Conservation (phyloP, 2,329 filamentous ascomycete species). For the Diaporthe longicolla region DNA sequence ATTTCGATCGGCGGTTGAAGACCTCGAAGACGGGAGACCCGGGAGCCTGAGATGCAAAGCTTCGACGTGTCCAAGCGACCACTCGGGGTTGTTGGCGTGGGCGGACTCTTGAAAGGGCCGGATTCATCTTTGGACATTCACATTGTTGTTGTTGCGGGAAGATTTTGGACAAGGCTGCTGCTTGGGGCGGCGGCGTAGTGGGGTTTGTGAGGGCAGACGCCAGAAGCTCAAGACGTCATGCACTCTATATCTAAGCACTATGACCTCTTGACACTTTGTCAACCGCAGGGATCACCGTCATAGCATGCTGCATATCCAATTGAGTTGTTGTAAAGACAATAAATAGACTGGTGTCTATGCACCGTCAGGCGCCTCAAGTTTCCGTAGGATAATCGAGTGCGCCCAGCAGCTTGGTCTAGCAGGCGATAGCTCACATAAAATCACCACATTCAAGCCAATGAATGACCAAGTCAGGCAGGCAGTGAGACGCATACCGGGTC, state of each 20-base stretch:
- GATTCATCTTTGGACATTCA: constrained; percentile 38
- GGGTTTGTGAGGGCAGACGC: constrained; percentile 14
- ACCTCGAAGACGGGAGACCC: constrained; percentile 87
- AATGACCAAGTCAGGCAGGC: not conserved
- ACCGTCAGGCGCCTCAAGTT: not conserved
- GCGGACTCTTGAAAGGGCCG: constrained; percentile 39
- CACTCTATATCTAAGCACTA: not conserved
- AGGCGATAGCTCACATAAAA: not conserved
- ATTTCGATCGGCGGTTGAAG: constrained; percentile 91
- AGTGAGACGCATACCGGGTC: not conserved
- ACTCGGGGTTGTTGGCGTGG: constrained; percentile 19
- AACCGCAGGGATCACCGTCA: not conserved
- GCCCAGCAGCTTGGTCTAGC: not conserved
- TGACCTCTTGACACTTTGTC: not conserved
- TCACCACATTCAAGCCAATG: not conserved
- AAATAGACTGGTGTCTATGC: not conserved
- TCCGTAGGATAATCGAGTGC: not conserved
- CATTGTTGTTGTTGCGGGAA: constrained; percentile 34
- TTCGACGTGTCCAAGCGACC: constrained; percentile 56
- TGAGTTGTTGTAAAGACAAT: not conserved
- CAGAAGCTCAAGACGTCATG: constrained; percentile 35
- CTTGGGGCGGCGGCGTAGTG: not conserved
- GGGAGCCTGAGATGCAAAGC: constrained; percentile 83
- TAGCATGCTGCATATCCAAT: constrained; percentile 1
- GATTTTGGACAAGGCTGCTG: not conserved